Base-by-base conservation (phyloP, 345 rosid genomes). In the Lumnitzera racemosa region DNA sequence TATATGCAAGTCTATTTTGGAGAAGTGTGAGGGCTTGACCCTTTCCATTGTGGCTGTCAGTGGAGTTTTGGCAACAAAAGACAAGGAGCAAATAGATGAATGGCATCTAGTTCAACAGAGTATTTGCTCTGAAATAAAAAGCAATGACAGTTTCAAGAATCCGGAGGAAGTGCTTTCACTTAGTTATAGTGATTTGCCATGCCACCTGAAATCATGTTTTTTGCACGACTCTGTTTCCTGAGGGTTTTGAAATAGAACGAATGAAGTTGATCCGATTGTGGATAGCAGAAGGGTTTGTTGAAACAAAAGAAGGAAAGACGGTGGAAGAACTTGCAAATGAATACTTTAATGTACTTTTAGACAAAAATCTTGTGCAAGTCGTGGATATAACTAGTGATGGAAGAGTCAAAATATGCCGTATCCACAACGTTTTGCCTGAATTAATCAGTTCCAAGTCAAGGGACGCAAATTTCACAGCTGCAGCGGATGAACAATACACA, bases 11-110 rank as follows among this genome's bases (percentile, higher is more conserved):
- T 14, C 13, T 17, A 72, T 72, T 46, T 15, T 76, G 50, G 29
- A 31, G 11, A 76, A 53, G n/a, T 76, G 80, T 16, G 76, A 68
- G 46, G 80, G 80, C 5, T 49, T 76, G 54, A 71, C 80, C 15
- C 70, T 76, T 31, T 67, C 80, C 49, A 68, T 76, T 48, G 68
- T 65, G 46, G 76, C 74, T 5, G 62, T 76, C 23, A 58, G 76
- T 59, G 71, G 71, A 29, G 51, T 69, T 48, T 49, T 75, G 61
- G 73, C 76, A 23, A 27, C 61, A 1, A 64, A 72, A 61, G 61
- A 31, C 49, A 51, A 12, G 49, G 15, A 24, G 12, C 58, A 43
- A 5, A 50, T 58, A 47, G 65, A 63, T 10, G 75, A 70, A 61
- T 75, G 75, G 75, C 58, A 67, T 15, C 46, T 49, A 5, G 61